Evolutionary conservation across 2,329 filamentous ascomycete species (phyloP), one percentile per base, ranked within the genome.

Genomic region (Neofusicoccum cordaticola): DNA sequence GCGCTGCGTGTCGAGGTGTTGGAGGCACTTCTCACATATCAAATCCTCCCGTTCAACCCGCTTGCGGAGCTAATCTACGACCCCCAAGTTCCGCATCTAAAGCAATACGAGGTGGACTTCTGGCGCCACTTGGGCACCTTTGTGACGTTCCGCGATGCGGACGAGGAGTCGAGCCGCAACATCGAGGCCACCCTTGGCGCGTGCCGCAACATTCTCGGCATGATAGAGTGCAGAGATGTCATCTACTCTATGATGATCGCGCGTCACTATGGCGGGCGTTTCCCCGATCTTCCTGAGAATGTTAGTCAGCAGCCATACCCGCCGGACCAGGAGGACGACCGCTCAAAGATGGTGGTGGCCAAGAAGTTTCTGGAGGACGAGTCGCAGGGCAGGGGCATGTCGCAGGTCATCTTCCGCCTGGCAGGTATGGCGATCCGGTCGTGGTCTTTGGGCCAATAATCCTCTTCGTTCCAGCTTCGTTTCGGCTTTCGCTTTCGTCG

Each of bases 191-290:
- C 86, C 1, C 80, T 97, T 35, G 77, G 77, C 4, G 83, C 84
- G 60, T 86, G 92, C 75, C 88, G 92, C 37, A 84, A 84, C 64
- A 82, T 94, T 22, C 83, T 97, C 12, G 90, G 92, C 69, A 90
- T 90, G 53, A 86, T 89, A 27, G 93, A 97, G 78, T 95, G 94
- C 71, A 88, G 93, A 62, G 93, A 97, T 74, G 89, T 97, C 17
- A 86, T 97, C 64, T 97, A 97, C 78, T 95, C 91, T 0, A 89
- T 97, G 68, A 91, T 91, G 8, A 86, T 96, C 63, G 88, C 90
- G 15, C 88, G 92, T 31, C 87, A 93, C 67, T 83, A 93, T 57
- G 88, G 90, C 51, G 87, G 88, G 37, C 85, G 87, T 13, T 73
- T 80, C 66, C 74, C 77, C 15, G 78, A 80, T 31, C 82, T 81